These are phyloP conservation scores for Aspergillus nomiae DNA, from an alignment of 2,329 filamentous ascomycete genomes.

Conservation along the genomic window DNA sequence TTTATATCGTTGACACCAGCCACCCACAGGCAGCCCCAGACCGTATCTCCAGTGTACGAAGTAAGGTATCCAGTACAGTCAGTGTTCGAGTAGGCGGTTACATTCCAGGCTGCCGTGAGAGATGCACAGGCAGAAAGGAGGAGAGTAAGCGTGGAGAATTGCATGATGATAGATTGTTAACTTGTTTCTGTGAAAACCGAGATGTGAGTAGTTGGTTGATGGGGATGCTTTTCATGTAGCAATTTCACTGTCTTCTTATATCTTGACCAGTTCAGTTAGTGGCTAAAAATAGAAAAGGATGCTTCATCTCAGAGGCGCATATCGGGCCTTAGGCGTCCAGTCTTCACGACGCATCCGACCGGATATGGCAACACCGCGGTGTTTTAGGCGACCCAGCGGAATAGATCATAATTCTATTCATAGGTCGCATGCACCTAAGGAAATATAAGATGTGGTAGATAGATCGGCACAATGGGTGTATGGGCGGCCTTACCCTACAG, in stretches of 20 bases:
- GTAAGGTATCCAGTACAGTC: conserved; percentile 5
- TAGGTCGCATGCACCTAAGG: no score
- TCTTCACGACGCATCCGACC: no score
- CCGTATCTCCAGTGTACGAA: neutral
- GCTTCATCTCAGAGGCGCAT: no score
- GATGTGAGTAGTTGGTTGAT: neutral
- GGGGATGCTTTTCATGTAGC: neutral
- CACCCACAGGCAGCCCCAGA: neutral
- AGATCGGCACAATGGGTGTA: no score
- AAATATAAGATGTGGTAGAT: no score
- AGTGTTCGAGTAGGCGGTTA: conserved; percentile 1
- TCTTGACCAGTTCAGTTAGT: neutral
- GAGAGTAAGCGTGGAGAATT: neutral
- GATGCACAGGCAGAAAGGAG: neutral
- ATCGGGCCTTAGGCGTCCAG: no score
- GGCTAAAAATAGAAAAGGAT: no score
- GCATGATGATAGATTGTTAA: neutral
- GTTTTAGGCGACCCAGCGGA: no score
- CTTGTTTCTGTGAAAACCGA: neutral
- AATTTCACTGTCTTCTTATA: neutral
- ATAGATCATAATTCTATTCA: no score
- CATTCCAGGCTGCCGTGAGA: conserved; percentile 4
- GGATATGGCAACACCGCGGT: no score
- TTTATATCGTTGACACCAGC: neutral
- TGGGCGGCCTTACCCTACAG: no score